Percentiles rank a stretch among this genome's conserved stretches.
Evolutionary conservation across 2,329 filamentous ascomycete genomes (phyloP).

Genomic region (Penicillium sumatraense): DNA sequence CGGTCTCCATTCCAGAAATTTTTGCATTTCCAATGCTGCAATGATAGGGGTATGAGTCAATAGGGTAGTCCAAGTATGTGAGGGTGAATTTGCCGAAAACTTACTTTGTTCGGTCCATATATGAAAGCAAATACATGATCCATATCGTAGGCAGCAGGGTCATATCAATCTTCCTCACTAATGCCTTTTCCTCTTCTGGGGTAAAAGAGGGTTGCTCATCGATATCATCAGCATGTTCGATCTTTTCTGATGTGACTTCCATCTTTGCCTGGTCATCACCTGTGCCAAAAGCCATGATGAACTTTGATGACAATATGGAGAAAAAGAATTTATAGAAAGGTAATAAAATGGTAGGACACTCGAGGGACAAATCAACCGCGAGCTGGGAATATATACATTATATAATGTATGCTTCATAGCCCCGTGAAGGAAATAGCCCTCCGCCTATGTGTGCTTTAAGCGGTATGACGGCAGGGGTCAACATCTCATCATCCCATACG

Average conservation of each 20-base stretch:
- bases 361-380: not conserved
- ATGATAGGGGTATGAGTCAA: not conserved
- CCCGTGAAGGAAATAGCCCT: not conserved
- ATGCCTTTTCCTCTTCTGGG: constrained; percentile 46
- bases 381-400: constrained; percentile 12
- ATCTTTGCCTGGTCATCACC: constrained; percentile 7
- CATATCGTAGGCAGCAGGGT: constrained; percentile 54
- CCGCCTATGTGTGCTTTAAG: not conserved
- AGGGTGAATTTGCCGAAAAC: not conserved
- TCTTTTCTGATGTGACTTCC: constrained; percentile 19
- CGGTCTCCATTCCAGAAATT: constrained; percentile 28
- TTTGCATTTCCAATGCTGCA: constrained; percentile 32
- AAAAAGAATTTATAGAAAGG: not conserved
- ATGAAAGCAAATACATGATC: constrained; percentile 56
- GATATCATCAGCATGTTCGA: constrained; percentile 21
- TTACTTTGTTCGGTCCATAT: constrained; percentile 43
- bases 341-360: not conserved
- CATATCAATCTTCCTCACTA: constrained; percentile 52
- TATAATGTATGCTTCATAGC: constrained; percentile 6
- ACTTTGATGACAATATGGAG: not conserved
- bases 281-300: constrained; percentile 4
- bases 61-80: not conserved
- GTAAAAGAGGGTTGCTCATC: constrained; percentile 11
- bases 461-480: constrained; percentile 11
- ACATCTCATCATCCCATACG: constrained; percentile 9